Conservation (phyloP, 345 rosid species). For the Mangifera indica region DNA sequence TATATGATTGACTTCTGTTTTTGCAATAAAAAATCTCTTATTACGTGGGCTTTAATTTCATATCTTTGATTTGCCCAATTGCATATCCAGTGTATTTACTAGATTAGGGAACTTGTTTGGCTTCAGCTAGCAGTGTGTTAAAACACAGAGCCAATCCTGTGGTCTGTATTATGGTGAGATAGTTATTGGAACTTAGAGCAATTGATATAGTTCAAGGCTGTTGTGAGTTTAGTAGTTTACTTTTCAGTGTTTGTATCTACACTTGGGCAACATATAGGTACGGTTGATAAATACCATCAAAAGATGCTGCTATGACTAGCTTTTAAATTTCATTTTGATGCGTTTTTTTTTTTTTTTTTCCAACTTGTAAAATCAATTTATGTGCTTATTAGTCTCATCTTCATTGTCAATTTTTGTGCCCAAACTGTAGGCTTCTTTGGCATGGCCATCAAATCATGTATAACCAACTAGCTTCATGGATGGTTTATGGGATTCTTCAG, state of each 20-base stretch:
- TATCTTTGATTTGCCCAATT: not conserved
- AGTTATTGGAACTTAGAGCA: not conserved
- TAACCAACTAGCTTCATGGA: conserved; percentile 94
- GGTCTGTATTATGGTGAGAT: not conserved
- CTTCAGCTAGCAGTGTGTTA: not conserved
- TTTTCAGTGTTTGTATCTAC: not conserved
- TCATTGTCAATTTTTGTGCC: conserved; percentile 16
- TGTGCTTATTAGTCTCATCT: conserved; percentile 11
- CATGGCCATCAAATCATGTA: conserved; percentile 96
- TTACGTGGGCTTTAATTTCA: not conserved
- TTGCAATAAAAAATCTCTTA: not conserved
- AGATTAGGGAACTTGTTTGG: not conserved
- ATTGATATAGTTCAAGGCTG: not conserved
- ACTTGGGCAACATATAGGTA: not conserved
- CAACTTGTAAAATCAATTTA: conserved; percentile 14
- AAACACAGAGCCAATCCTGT: not conserved
- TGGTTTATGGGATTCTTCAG: conserved; percentile 62
- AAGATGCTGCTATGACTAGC: not conserved
- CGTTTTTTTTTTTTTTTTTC: not conserved
- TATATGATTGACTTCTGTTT: conserved; percentile 3
- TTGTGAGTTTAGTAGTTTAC: not conserved
- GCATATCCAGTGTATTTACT: not conserved
- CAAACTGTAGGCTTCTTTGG: conserved; percentile 85
- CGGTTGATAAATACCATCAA: not conserved
- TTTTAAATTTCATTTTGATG: conserved; percentile 1